Conservation (phyloP, 2,329 filamentous ascomycete genomes). For the Pyrenochaeta sp. region DNA sequence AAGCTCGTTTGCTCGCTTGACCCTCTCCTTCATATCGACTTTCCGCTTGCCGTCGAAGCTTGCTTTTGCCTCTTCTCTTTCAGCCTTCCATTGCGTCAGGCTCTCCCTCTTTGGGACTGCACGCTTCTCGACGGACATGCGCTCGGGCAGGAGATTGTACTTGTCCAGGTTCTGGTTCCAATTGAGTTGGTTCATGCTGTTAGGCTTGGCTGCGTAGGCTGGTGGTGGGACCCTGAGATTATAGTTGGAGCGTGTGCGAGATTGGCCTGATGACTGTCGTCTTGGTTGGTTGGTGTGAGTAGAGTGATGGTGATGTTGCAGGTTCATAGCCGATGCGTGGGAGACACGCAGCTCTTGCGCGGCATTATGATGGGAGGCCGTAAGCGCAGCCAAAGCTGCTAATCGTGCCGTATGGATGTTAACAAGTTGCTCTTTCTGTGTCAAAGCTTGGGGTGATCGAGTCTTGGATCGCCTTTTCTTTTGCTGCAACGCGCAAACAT, state of each 20-base stretch:
- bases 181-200: background rate
- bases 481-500: background rate
- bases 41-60: constrained; percentile 11
- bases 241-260: background rate
- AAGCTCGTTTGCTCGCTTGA: constrained; percentile 39
- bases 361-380: background rate
- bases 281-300: background rate
- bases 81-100: constrained; percentile 32
- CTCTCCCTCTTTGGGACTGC: constrained; percentile 26
- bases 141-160: background rate
- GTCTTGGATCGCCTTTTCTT: background rate
- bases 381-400: constrained; percentile 9
- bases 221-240: constrained; percentile 1
- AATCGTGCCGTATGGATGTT: constrained; percentile 1
- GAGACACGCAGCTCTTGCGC: background rate
- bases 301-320: background rate
- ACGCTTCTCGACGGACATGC: constrained; percentile 1
- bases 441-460: background rate
- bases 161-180: background rate
- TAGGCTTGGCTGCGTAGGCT: background rate
- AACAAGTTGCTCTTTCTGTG: background rate
- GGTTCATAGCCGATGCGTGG: background rate
- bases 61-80: constrained; percentile 28
- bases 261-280: background rate
- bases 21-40: constrained; percentile 32